These are phyloP conservation scores for Isatis lusitanica DNA, from an alignment of 441 rosid species.

Conservation along the genomic window DNA sequence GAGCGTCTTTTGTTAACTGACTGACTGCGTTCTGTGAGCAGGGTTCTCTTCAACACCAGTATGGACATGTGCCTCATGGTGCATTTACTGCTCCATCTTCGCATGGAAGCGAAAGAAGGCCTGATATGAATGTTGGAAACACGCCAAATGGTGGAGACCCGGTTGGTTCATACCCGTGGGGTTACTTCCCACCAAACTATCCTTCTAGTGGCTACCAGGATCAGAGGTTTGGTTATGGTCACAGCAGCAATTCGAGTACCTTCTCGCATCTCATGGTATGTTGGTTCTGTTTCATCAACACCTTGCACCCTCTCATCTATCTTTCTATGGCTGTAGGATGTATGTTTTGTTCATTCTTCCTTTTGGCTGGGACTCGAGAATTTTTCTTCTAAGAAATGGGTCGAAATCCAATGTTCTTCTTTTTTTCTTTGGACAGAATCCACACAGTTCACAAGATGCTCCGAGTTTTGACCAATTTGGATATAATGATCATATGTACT, in stretches of 20 bases:
- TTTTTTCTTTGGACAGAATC: conserved; percentile 38
- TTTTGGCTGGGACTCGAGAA: neutral
- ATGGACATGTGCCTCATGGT: conserved; percentile 47
- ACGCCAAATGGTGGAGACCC: conserved; percentile 41
- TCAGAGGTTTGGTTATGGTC: conserved; percentile 49
- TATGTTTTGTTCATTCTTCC: neutral
- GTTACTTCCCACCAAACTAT: conserved; percentile 38
- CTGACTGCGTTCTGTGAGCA: conserved; percentile 45
- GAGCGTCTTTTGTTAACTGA: conserved; percentile 32
- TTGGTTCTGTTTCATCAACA: neutral
- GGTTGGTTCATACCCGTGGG: conserved; percentile 44
- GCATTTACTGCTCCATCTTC: conserved; percentile 44
- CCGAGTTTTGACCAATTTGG: conserved; percentile 43
- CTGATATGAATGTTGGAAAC: conserved; percentile 21
- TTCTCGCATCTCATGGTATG: conserved; percentile 49
- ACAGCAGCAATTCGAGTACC: conserved; percentile 43
- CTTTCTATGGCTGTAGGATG: neutral
- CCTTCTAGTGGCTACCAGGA: conserved; percentile 45
- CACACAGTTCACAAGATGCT: conserved; percentile 46
- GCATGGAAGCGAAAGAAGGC: conserved; percentile 32
- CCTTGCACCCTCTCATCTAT: neutral
- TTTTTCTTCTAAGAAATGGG: neutral
- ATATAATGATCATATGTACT: conserved; percentile 47
- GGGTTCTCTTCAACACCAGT: conserved; percentile 46
- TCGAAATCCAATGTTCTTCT: neutral